A percentile compares a stretch with the other conserved stretches of the same genome.
phyloP scores from a whole-genome alignment of 495 filamentous ascomycete genomes.

The Clohesyomyces aquaticus region DNA sequence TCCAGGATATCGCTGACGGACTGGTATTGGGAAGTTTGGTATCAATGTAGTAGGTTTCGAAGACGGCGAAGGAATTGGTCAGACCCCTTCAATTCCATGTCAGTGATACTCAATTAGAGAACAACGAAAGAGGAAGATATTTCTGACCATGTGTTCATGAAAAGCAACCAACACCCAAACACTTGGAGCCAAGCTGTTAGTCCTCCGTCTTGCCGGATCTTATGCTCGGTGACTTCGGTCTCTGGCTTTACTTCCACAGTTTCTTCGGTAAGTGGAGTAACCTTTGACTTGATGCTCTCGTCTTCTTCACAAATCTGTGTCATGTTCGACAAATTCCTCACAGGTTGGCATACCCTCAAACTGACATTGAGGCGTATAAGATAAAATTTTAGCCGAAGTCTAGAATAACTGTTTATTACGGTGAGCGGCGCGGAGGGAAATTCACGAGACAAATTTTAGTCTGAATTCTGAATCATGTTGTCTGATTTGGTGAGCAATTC shows the following conservation, averaged over 20 bases:
- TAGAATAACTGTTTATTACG: not conserved
- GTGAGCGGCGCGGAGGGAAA: too few relatives aligned
- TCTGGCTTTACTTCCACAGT: not conserved
- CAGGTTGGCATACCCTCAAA: too few relatives aligned
- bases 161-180: slow-evolving; percentile 21
- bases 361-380: not conserved
- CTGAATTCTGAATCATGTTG: not conserved
- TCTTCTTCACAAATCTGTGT: too few relatives aligned
- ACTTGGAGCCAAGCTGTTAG: slow-evolving; percentile 20
- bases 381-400: not conserved
- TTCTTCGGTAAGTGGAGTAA: not conserved
- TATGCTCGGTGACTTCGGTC: not conserved
- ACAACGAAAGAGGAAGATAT: not conserved
- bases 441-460: not conserved
- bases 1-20: slow-evolving; percentile 40
- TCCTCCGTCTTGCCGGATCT: slow-evolving; percentile 14
- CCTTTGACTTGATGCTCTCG: not conserved
- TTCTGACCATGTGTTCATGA: slow-evolving; percentile 28
- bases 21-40: slow-evolving; percentile 13
- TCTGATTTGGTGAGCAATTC: not conserved
- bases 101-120: not conserved
- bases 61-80: slow-evolving; percentile 39
- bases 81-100: slow-evolving; percentile 7
- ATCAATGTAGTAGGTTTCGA: slow-evolving; percentile 36
- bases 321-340: too few relatives aligned